These are phyloP conservation scores for Cryoendolithus antarcticus DNA, from an alignment of 2,329 filamentous ascomycete genomes.

Conservation along the genomic window DNA sequence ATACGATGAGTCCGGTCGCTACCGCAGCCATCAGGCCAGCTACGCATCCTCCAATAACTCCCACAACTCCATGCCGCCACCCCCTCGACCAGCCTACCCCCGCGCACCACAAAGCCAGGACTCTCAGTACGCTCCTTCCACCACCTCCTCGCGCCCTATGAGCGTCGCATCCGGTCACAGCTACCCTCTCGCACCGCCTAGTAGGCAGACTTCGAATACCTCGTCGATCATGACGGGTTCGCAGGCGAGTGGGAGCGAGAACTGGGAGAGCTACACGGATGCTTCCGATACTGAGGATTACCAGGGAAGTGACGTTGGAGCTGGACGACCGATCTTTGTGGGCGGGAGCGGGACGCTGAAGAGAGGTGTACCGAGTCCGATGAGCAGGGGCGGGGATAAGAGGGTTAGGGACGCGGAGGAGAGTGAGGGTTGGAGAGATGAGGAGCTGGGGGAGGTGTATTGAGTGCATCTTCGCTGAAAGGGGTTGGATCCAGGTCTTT, in stretches of 20 bases:
- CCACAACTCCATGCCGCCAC: constrained; percentile 11
- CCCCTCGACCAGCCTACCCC: constrained; percentile 6
- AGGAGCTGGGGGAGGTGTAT: no score
- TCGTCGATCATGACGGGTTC: constrained; percentile 22
- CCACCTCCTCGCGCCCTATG: constrained; percentile 16
- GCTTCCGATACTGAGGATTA: constrained; percentile 21
- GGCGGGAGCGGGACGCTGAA: no score
- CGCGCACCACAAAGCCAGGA: constrained; percentile 8
- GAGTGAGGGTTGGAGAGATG: no score
- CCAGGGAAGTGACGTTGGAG: no score
- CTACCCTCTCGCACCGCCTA: constrained; percentile 20
- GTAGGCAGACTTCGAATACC: constrained; percentile 21
- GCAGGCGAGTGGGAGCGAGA: constrained; percentile 60
- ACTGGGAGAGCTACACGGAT: constrained; percentile 95
- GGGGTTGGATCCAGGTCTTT: no score
- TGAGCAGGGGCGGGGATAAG: no score
- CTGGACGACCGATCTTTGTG: no score
- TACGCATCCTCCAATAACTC: constrained; percentile 13
- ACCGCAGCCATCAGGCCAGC: constrained; percentile 12
- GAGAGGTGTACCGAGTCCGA: no score
- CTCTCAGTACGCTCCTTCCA: constrained; percentile 6
- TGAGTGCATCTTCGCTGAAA: no score
- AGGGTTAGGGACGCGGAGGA: no score
- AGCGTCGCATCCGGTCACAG: constrained; percentile 13
- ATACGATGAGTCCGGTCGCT: constrained; percentile 52